Conservation (phyloP, 495 filamentous ascomycete species). For the Haplographium delicatum region DNA sequence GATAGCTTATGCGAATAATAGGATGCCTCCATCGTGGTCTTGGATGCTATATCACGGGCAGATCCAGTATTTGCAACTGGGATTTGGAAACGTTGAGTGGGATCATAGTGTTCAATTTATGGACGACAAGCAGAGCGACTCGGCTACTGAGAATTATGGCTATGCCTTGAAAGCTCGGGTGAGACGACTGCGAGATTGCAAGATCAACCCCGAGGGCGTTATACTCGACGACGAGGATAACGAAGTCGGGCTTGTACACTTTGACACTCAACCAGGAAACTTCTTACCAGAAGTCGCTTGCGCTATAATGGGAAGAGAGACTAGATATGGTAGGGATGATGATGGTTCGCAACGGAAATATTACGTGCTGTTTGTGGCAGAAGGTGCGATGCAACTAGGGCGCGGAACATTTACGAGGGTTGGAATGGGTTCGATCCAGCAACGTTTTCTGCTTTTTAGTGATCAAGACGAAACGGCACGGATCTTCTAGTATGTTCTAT, state of each 20-base stretch:
- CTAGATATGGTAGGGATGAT: neutral
- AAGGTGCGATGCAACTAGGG: neutral
- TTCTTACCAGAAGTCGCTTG: neutral
- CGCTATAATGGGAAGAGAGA: neutral
- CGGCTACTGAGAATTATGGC: no score
- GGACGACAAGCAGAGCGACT: neutral
- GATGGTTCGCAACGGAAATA: neutral
- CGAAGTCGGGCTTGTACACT: neutral
- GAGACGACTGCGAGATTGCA: neutral
- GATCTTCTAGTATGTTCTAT: no score
- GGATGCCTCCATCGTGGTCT: conserved; percentile 2
- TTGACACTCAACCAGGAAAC: neutral
- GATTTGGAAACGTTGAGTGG: neutral
- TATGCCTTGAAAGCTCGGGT: neutral
- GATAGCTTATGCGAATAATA: no score
- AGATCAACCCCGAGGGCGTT: neutral
- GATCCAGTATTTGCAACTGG: neutral
- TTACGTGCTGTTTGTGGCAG: neutral
- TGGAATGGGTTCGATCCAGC: neutral
- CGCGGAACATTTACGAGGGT: neutral
- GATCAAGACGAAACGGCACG: no score
- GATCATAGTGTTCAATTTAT: neutral
- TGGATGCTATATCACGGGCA: conserved; percentile 1
- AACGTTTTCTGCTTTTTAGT: neutral
- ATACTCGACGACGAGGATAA: neutral